Base-by-base conservation (phyloP, 176 grass and related monocot genomes). In the Musa beccarii region DNA sequence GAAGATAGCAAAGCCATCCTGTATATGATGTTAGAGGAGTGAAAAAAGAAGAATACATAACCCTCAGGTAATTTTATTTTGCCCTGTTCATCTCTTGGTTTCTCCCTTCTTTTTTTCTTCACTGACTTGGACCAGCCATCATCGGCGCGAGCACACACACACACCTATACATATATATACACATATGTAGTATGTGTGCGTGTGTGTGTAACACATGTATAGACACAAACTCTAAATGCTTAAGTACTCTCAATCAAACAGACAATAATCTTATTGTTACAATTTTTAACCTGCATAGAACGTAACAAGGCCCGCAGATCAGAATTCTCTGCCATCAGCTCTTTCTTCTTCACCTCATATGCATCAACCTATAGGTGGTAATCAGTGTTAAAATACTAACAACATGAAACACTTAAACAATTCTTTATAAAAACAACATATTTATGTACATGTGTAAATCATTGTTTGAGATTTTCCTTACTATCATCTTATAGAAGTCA, bases 401-500 rank as follows among this genome's bases (percentile, higher is more conserved):
- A 71, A 3, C 11, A 69, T 8, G 1, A 26, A 7, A 69, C 11
- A 43, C 17, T 14, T 49, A 14, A 69, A 49, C 26, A 49, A 43
- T 16, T 69, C 1, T 84, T n/a, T 62, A 8, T 62, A 22, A 19
- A 20, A 19, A 62, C 8, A 62, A 19, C 17, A 62, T 62, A 61
- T 61, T 8, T n/a, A 61, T 7, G 57, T 61, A 61, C n/a, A 8
- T n/a, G 16, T 4, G 16, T 1, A 61, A 43, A 20, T 21, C 84
- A 69, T n/a, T 81, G 22, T 67, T 25, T 59, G 12, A 20, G 19
- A 62, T 49, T 22, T 51, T 59, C 25, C 83, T 87, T 95, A 99
- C 96, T 69, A 99, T 99, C 96, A 95, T 99, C 88, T 99, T 99
- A 63, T 84, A 99, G 59, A 89, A 99, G 76, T 99, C 96, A 64